Evolutionary conservation across 2,329 filamentous ascomycete species (phyloP).

Genomic region (Sporothrix mexicana): DNA sequence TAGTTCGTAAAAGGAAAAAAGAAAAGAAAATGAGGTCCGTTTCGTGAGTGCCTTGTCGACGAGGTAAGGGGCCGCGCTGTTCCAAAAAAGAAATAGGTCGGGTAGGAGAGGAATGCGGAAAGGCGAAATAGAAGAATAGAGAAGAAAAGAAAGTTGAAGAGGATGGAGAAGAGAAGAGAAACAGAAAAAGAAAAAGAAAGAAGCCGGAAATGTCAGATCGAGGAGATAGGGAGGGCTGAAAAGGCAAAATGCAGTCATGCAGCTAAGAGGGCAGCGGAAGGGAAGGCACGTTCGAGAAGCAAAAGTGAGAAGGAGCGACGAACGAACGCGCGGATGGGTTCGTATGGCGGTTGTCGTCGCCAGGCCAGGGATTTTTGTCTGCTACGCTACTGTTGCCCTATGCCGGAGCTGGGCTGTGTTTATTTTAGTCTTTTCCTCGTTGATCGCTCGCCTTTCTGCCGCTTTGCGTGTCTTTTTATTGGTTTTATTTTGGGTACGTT

Average conservation of each 20-base stretch:
- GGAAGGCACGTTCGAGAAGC: constrained; percentile 20
- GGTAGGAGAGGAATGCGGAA: constrained; percentile 11
- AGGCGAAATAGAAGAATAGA: constrained; percentile 7
- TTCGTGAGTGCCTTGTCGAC: constrained; percentile 24
- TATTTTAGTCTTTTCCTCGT: constrained; percentile 25
- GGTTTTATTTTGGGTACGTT: neutral
- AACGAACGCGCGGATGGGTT: constrained; percentile 28
- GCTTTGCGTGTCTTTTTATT: neutral
- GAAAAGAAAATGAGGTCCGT: constrained; percentile 23
- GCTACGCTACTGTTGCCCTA: constrained; percentile 10
- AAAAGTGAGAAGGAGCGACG: constrained; percentile 10
- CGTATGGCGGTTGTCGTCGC: constrained; percentile 3
- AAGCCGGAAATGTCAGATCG: neutral
- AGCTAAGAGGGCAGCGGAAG: constrained; percentile 1
- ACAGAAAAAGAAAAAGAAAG: neutral
- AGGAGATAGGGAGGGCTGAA: constrained; percentile 7
- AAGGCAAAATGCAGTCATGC: constrained; percentile 13
- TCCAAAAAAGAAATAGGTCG: constrained; percentile 13
- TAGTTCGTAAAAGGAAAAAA: neutral
- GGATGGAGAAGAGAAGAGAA: neutral
- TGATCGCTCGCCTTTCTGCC: neutral
- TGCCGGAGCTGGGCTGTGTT: constrained; percentile 27
- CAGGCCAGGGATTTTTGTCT: neutral
- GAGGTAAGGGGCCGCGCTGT: constrained; percentile 20
- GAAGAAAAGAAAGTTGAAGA: neutral